phyloP scores from a whole-genome alignment of 176 grass and related monocot species.

The Hsuehochloa calcarea region DNA sequence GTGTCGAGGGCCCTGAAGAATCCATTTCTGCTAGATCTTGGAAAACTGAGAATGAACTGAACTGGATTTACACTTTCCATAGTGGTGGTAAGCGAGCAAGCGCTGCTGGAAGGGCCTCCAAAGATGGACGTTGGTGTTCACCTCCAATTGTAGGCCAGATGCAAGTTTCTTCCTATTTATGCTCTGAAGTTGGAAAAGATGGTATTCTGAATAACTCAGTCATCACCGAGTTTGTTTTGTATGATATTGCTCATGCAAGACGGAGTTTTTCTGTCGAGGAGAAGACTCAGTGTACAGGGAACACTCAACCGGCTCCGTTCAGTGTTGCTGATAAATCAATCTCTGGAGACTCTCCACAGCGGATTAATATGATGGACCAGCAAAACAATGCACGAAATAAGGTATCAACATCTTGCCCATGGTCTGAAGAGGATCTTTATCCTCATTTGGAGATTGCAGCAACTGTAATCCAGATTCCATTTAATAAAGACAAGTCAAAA shows the following conservation, averaged over 20 bases:
- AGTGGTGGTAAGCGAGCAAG: conserved; percentile 53
- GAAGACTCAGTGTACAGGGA: conserved; percentile 48
- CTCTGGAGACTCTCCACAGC: conserved; percentile 21
- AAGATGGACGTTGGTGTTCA: conserved; percentile 44
- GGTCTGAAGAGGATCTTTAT: conserved; percentile 68
- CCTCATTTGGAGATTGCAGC: conserved; percentile 86
- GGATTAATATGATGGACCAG: conserved; percentile 21
- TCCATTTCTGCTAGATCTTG: conserved; percentile 78
- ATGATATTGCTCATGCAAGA: conserved; percentile 76
- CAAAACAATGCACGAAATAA: conserved; percentile 41
- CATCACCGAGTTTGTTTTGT: conserved; percentile 75
- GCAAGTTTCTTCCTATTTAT: conserved; percentile 83
- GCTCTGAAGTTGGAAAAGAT: conserved; percentile 72
- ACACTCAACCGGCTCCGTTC: background rate
- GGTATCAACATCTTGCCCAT: conserved; percentile 66
- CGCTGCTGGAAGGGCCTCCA: conserved; percentile 55
- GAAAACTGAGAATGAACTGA: conserved; percentile 71
- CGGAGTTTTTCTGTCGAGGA: conserved; percentile 53
- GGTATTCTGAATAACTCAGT: conserved; percentile 62
- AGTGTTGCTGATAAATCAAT: background rate
- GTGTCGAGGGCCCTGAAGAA: conserved; percentile 54
- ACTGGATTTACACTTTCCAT: conserved; percentile 91
- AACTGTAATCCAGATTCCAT: conserved; percentile 67
- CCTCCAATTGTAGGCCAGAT: conserved; percentile 76
- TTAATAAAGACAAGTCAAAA: conserved; percentile 55